Evolutionary conservation across 805 yeast genomes (phyloP), one percentile per base, ranked within the genome.

Genomic region (Pichia heedii): DNA sequence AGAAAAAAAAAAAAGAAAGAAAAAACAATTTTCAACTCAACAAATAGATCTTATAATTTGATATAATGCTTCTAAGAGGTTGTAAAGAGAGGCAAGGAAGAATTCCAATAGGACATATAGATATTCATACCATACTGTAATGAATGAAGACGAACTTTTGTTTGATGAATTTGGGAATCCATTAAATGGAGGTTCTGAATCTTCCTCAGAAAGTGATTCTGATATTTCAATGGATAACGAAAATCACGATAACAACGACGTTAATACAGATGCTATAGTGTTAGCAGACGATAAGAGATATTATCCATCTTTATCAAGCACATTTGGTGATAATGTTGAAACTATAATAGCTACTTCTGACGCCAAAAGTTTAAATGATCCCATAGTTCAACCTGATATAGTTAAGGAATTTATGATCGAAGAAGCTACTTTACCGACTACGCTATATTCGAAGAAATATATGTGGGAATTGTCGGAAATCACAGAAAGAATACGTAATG

Each of bases 141-240:
- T n/a, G 7, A 41, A 35, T 22, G 41, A 24, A 32, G 76, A 74
- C 77, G 84, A 76, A 53, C 82, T 78, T 20, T 56, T 78, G 22
- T 86, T 81, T 61, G 96, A 87, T 61, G 96, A 87, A 72, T 82
- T 82, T 58, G 90, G 90, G 37, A 82, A 82, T 56, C 68, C 71
- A 32, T 68, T 83, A 19, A 82, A 80, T 13, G 79, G 67, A 36
- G 64, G 71, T 7, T 38, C 34, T 3, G 59, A 55, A 9, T 74
- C 65, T 50, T 70, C 77, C 1, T 40, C 50, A 3, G 54, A 45
- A 9, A 79, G 70, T 40, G 59, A 62, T 8, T 40, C 37, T 3
- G 34, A 35, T 13, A 19, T 15, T 29, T 43, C 39, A 2, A 24
- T 38, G 10, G 39, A 38, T 19, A 55, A 46, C 11, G 51, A 50